A percentile compares a stretch with the other conserved stretches of the same genome.
Evolutionary conservation across 805 yeast genomes (phyloP).

Genomic region (Candida cerambycidarum): DNA sequence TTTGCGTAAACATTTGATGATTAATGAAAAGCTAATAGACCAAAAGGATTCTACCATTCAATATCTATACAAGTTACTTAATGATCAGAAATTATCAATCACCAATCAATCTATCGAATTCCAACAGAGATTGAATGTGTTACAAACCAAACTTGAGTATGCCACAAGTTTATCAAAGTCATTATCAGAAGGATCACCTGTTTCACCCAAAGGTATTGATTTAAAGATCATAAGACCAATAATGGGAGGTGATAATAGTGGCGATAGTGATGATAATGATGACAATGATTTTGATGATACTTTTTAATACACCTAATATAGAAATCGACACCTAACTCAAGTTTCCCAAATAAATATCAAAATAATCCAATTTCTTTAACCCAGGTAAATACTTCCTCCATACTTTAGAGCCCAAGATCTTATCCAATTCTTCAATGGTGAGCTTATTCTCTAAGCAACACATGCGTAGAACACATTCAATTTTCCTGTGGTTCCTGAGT

Average conservation of each 20-base stretch:
- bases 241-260: conserved; percentile 46
- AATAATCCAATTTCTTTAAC: conserved; percentile 28
- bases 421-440: conserved; percentile 26
- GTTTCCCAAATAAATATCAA: conserved; percentile 12
- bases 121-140: conserved; percentile 38
- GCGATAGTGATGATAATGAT: conserved; percentile 10
- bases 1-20: conserved; percentile 54
- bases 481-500: conserved; percentile 39
- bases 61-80: conserved; percentile 49
- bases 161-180: background rate
- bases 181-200: background rate
- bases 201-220: conserved; percentile 44
- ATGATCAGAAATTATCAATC: conserved; percentile 50
- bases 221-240: conserved; percentile 62
- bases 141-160: conserved; percentile 7
- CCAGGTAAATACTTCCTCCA: conserved; percentile 32
- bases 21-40: conserved; percentile 56
- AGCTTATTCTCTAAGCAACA: conserved; percentile 46
- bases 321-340: no score
- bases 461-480: conserved; percentile 47
- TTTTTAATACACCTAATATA: background rate
- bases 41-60: conserved; percentile 57
- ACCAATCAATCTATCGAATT: conserved; percentile 50
- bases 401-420: conserved; percentile 25
- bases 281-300: conserved; percentile 3